Evolutionary conservation across 106 monocot species (phyloP), one percentile per base, ranked within the genome.

Genomic region (Allium cepa): DNA sequence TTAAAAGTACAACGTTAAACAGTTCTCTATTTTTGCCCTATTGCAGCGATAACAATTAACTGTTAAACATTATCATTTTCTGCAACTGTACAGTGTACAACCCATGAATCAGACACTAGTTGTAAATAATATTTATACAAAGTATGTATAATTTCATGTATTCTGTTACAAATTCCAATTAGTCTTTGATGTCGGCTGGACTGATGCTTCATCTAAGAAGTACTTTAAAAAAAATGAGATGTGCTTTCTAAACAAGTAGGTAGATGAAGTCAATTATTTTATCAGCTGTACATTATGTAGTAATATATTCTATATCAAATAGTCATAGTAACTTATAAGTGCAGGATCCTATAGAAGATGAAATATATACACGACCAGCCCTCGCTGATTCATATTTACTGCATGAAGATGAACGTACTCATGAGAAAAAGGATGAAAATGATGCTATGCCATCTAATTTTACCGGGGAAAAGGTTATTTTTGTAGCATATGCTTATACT

Each of bases 381-480:
- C 84, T 79, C 45, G 73, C 69, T 13, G 51, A 79, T 16, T 63
- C 76, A 57, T 81, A 81, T 76, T 77, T 77, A n/a, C 68, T 88
- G 7, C 63, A 78, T 66, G 69, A 62, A 53, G 76, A 78, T 62
- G 81, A 80, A 71, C 68, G 7, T 12, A 67, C 12, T 47, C 66
- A 66, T 70, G 50, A 11, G 50, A 64, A 79, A 75, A 36, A 18
- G 56, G 71, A 77, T 49, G 67, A 27, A n/a, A 11, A 62, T 68
- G 73, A 78, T 75, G 45, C 50, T 68, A 50, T 64, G 47, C 56
- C 53, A 26, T 13, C 59, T 36, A 69, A 62, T 48, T 60, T 58
- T 56, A 69, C 73, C 64, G 65, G 79, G 45, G 71, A 82, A 71
- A 76, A 84, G 81, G 84, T 88, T 74, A 80, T 69, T 74, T 16